Percentiles rank a stretch among this genome's conserved stretches.
Evolutionary conservation across 2,329 filamentous ascomycete genomes (phyloP).

Genomic region (Orbilia brochopaga): DNA sequence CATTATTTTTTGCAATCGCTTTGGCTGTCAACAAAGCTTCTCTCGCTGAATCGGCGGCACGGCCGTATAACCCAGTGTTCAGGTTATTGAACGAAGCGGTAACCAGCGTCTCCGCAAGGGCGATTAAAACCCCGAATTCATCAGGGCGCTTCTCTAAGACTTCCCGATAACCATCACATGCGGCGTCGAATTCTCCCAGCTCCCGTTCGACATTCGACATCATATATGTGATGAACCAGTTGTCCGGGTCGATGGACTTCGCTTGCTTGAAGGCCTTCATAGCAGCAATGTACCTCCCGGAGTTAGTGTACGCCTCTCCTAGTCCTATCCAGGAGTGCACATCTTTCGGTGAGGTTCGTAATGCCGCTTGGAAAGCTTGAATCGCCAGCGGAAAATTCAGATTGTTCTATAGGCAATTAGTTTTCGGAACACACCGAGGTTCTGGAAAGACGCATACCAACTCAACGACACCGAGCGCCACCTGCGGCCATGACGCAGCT

Average conservation of each 20-base stretch:
- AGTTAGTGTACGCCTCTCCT: slow-evolving; percentile 96
- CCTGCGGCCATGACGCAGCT: slow-evolving; percentile 94
- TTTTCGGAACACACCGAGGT: background rate
- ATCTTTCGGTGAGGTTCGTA: slow-evolving; percentile 81
- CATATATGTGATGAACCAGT: slow-evolving; percentile 97
- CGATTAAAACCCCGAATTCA: slow-evolving; percentile 87
- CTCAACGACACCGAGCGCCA: slow-evolving; percentile 89
- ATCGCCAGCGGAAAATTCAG: slow-evolving; percentile 76
- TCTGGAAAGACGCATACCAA: slow-evolving; percentile 50
- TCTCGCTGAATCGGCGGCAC: slow-evolving; percentile 73
- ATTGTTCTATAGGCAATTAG: slow-evolving; percentile 52
- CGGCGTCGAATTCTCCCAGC: slow-evolving; percentile 84
- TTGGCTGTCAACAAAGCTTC: slow-evolving; percentile 73
- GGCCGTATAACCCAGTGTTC: slow-evolving; percentile 84
- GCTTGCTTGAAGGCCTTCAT: slow-evolving; percentile 89
- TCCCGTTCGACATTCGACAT: slow-evolving; percentile 92
- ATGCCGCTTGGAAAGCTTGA: slow-evolving; percentile 85
- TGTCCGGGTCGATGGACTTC: slow-evolving; percentile 76
- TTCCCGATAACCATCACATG: slow-evolving; percentile 75
- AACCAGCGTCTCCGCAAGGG: slow-evolving; percentile 83
- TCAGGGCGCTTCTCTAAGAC: slow-evolving; percentile 72
- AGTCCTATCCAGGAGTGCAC: slow-evolving; percentile 96
- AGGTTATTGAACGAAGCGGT: slow-evolving; percentile 79
- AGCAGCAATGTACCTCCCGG: slow-evolving; percentile 90
- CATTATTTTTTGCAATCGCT: slow-evolving; percentile 66